Evolutionary conservation across 495 filamentous ascomycete genomes (phyloP), one percentile per base, ranked within the genome.

Genomic region (Melanomma pulvis-pyrius): DNA sequence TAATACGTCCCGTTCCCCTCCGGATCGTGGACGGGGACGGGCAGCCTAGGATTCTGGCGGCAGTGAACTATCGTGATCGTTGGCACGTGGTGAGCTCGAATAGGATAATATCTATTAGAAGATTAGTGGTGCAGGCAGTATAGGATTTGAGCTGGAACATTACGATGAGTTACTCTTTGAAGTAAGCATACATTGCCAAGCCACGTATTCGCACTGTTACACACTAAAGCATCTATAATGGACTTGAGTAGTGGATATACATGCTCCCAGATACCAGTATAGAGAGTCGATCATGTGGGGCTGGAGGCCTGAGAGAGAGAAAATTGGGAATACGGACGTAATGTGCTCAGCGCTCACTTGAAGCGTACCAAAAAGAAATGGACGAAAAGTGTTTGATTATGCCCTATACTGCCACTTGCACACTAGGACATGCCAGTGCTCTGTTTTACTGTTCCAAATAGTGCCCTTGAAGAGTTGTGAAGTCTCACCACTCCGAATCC

Each of bases 161-260:
- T 9, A 51, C 6, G 48, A 51, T 24, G 26, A 25, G 9, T 51
- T 5, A 6, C 26, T 8, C 9, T 4, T 29, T 25, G 48, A 13
- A 24, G 48, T 24, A n/a, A 8, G 19, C 48, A 24, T 51, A 24
- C 24, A 24, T 51, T 29, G 26, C 26, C 26, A 29, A 51, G 48
- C 48, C 48, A 51, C 48, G 48, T 51, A 51, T 51, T 51, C 22
- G 19, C 48, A 24, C 21, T 51, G 22, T 8, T 51, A 51, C 26
- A 24, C 24, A 11, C 9, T 24, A 17, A 1, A 25, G 19, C 7
- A 6, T n/a, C 48, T 2, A 24, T 51, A 51, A 41, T 17, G 36
- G 17, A 41, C 8, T 8, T 41, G 9, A 41, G 36, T 17, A 41
- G 36, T 8, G 17, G 17, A 41, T 8, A 41, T 41, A 41, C 9